Evolutionary conservation across 768 basidiomycete species (phyloP), one percentile per base, ranked within the genome.

Genomic region (Leccinum subgranulosum): DNA sequence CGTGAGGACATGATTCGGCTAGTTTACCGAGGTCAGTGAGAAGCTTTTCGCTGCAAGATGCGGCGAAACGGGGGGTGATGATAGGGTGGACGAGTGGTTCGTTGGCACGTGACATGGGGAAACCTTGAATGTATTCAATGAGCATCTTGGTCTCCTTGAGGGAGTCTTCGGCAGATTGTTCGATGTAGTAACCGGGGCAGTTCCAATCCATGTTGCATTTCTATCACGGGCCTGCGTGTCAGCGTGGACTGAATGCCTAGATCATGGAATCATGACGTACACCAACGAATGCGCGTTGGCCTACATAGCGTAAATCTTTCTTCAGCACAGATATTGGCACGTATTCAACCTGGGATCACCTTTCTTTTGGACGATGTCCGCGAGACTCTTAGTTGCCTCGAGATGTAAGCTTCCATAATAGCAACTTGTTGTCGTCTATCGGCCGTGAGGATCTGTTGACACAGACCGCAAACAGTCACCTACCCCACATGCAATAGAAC

Each of bases 31-130:
- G 77, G 0, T 74, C 71, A 1, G 66, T 50, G 52, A 98, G 80
- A 27, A 94, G 82, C 10, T 79, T 72, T 6, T 77, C 69, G 0
- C 92, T 84, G 74, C 93, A 95, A 12, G 90, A 86, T 58, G 96
- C 86, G 28, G 95, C 95, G 72, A 96, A 97, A 23, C 95, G 88
- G 3, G 95, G 95, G 0, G 95, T 97, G 41, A 98, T 74, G 66
- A 94, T 86, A 8, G 95, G 95, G 53, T 90, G 86, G 10, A 97
- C 88, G 29, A 94, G 84, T 6, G 82, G 78, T 59, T 78, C 75
- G 33, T 69, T 63, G 23, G 60, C 53, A 33, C 59, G 61, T 21
- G 71, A 60, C 8, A 70, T 64, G 5, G 80, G 68, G 25, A 91
- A 74, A 4, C 77, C 63, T 43, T 81, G 83, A 63, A 96, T 87